These are phyloP conservation scores for Vitis rupestris DNA, from an alignment of 164 flowering plant genomes.

Conservation along the genomic window DNA sequence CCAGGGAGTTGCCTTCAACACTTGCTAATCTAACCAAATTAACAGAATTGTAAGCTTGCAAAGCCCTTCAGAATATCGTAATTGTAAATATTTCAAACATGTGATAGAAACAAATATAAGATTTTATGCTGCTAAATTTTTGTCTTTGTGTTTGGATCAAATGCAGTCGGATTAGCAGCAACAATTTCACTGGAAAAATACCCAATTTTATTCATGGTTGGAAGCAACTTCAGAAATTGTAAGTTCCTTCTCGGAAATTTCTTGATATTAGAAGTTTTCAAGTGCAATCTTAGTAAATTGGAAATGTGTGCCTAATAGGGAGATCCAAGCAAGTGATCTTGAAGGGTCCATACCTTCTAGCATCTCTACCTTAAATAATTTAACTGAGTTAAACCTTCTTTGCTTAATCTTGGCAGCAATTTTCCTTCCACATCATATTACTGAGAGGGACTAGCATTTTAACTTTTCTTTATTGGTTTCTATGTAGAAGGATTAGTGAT, in stretches of 20 bases:
- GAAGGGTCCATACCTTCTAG: slow-evolving; percentile 23
- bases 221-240: no score
- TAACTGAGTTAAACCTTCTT: slow-evolving; percentile 18
- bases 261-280: no score
- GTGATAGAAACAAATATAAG: background rate
- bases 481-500: slow-evolving; percentile 39
- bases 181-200: background rate
- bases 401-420: no score
- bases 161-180: no score
- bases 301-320: slow-evolving; percentile 9
- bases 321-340: slow-evolving; percentile 18
- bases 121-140: no score
- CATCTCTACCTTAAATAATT: slow-evolving; percentile 7
- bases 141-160: background rate
- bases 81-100: no score
- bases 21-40: no score
- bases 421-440: no score
- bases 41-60: no score
- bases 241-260: no score
- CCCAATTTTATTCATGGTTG: background rate
- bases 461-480: no score
- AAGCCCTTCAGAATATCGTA: no score
- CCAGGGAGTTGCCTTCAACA: slow-evolving; percentile 1
- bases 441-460: background rate
- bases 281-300: background rate